Evolutionary conservation across 1,139 yeast genomes (phyloP).

Genomic region (Pichia sorboxylosa): DNA sequence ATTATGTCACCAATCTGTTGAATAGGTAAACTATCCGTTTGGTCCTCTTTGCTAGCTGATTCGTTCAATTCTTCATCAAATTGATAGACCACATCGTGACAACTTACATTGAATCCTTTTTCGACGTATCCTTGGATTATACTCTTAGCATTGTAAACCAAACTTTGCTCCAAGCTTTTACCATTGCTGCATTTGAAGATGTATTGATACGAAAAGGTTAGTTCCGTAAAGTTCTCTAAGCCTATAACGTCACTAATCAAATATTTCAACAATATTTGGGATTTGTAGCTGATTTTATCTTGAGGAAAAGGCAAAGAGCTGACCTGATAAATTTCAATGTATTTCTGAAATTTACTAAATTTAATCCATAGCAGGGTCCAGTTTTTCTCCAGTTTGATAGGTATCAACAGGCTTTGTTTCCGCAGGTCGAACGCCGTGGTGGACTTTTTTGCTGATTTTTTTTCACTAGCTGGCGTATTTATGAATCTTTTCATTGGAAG

Average conservation of each 20-base stretch:
- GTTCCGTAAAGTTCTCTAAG: conserved; percentile 7
- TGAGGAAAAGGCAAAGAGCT: background rate
- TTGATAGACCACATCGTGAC: no score
- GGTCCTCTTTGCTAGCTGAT: no score
- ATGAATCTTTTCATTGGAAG: conserved; percentile 4
- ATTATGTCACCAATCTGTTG: no score
- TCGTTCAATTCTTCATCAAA: no score
- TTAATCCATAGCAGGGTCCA: conserved; percentile 21
- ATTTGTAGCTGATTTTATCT: conserved; percentile 11
- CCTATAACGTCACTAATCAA: conserved; percentile 12
- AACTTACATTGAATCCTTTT: conserved; percentile 14
- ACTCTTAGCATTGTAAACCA: conserved; percentile 10
- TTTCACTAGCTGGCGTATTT: background rate
- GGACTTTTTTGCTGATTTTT: no score
- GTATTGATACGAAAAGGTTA: conserved; percentile 11
- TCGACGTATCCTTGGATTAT: conserved; percentile 15
- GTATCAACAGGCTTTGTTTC: conserved; percentile 13
- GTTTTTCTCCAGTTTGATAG: conserved; percentile 10
- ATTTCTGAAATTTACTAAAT: conserved; percentile 10
- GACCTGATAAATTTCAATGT: conserved; percentile 15
- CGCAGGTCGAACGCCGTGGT: conserved; percentile 6
- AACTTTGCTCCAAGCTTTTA: conserved; percentile 8
- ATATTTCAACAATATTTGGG: conserved; percentile 10
- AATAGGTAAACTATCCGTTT: no score
- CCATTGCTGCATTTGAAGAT: conserved; percentile 12